Evolutionary conservation across 192 early-diverging fungal genomes (phyloP).

Genomic region (Phycomyces nitens): DNA sequence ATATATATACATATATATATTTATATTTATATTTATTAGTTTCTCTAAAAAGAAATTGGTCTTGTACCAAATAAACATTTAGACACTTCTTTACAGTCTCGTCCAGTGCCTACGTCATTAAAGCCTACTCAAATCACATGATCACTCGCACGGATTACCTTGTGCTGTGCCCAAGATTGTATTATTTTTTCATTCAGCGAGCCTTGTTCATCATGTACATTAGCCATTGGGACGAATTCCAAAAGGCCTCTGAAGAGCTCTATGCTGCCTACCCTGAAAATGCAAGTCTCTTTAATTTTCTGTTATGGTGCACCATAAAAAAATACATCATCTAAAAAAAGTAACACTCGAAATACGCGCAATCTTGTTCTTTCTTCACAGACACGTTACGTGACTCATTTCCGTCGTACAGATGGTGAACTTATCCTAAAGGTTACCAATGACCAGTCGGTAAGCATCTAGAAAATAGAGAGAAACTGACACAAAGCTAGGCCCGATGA

Average conservation of each 20-base stretch:
- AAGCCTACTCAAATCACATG: too few relatives aligned
- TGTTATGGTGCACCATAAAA: conserved; percentile 2
- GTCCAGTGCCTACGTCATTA: too few relatives aligned
- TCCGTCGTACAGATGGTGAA: conserved; percentile 62
- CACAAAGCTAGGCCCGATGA: not conserved
- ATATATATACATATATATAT: too few relatives aligned
- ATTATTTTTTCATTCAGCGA: not conserved
- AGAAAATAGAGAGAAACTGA: not conserved
- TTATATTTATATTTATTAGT: too few relatives aligned
- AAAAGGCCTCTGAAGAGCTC: conserved; percentile 69
- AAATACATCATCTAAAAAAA: too few relatives aligned
- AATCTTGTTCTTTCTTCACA: conserved; percentile 21
- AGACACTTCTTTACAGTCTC: too few relatives aligned
- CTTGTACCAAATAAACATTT: too few relatives aligned
- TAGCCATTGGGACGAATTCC: conserved; percentile 70
- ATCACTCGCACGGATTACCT: too few relatives aligned
- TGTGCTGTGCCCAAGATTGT: too few relatives aligned
- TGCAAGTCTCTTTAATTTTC: conserved; percentile 34
- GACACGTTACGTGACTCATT: conserved; percentile 68
- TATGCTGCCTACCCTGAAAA: conserved; percentile 56
- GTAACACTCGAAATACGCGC: not conserved
- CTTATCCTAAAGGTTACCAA: conserved; percentile 75
- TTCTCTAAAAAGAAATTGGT: too few relatives aligned
- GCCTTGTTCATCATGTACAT: conserved; percentile 47
- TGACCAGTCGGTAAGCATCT: conserved; percentile 55